phyloP scores from a whole-genome alignment of 257 asterid genomes.

The Catharanthus roseus region DNA sequence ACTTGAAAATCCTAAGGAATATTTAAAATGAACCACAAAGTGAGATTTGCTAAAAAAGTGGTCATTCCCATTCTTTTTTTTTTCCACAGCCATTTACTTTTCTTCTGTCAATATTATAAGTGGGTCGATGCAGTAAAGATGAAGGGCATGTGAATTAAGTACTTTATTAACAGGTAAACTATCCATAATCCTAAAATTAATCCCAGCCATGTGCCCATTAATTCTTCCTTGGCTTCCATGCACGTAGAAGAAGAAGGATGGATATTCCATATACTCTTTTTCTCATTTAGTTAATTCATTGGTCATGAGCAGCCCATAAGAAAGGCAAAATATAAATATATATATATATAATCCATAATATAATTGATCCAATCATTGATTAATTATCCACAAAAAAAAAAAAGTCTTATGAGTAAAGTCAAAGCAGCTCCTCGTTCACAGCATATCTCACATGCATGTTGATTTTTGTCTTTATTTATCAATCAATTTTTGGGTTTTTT shows the following conservation, averaged over 20 bases:
- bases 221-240: background rate
- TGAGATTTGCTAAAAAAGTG: background rate
- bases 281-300: background rate
- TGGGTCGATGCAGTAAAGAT: background rate
- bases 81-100: background rate
- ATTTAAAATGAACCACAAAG: background rate
- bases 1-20: background rate
- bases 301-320: background rate
- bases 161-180: background rate
- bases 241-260: background rate
- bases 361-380: background rate
- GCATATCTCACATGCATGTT: constrained; percentile 8
- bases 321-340: background rate
- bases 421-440: background rate
- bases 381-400: background rate
- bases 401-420: too few species aligned
- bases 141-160: constrained; percentile 1
- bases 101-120: background rate
- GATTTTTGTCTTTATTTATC: background rate
- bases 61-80: too few species aligned
- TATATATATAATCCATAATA: background rate
- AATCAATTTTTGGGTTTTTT: background rate
- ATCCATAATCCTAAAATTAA: background rate
- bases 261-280: background rate
- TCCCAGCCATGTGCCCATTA: background rate